A percentile compares a stretch with the other conserved stretches of the same genome.
phyloP scores from a whole-genome alignment of 208 protist species.

The Leptomonas pyrrhocoris region DNA sequence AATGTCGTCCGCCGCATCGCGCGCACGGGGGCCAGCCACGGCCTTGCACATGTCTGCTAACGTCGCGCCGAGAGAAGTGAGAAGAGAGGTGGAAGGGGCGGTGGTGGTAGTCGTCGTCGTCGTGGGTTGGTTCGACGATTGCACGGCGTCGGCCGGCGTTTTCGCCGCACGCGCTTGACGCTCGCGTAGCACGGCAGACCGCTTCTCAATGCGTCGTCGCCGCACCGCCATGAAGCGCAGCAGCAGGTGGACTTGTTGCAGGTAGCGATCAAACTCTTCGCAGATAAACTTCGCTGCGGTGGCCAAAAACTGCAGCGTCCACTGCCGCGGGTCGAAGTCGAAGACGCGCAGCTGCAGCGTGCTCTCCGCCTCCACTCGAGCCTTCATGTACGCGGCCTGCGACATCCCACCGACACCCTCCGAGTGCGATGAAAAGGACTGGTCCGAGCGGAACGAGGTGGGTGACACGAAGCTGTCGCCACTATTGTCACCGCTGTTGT shows the following conservation, averaged over 20 bases:
- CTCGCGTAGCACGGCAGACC: conserved; percentile 6
- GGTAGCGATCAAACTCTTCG: neutral
- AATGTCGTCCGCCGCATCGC: too few relatives aligned
- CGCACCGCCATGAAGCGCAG: conserved; percentile 10
- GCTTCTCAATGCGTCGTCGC: conserved; percentile 7
- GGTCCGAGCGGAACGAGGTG: neutral
- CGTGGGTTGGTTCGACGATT: neutral
- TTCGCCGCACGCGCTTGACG: neutral
- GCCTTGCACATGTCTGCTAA: neutral
- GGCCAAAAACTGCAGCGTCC: conserved; percentile 8
- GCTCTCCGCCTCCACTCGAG: neutral
- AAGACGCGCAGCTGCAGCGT: conserved; percentile 15
- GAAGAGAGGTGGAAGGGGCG: neutral
- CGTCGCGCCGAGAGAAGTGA: neutral
- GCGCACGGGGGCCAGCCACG: too few relatives aligned
- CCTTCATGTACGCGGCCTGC: neutral
- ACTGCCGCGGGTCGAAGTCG: conserved; percentile 13
- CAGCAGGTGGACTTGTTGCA: neutral
- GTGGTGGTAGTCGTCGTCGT: neutral
- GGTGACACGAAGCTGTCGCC: conserved; percentile 14
- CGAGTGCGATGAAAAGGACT: neutral
- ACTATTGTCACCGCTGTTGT: neutral
- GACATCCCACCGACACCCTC: neutral
- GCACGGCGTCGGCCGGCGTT: neutral
- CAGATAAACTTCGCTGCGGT: neutral